Evolutionary conservation across 2,329 filamentous ascomycete genomes (phyloP), one percentile per base, ranked within the genome.

Genomic region (Simplicillium sp.): DNA sequence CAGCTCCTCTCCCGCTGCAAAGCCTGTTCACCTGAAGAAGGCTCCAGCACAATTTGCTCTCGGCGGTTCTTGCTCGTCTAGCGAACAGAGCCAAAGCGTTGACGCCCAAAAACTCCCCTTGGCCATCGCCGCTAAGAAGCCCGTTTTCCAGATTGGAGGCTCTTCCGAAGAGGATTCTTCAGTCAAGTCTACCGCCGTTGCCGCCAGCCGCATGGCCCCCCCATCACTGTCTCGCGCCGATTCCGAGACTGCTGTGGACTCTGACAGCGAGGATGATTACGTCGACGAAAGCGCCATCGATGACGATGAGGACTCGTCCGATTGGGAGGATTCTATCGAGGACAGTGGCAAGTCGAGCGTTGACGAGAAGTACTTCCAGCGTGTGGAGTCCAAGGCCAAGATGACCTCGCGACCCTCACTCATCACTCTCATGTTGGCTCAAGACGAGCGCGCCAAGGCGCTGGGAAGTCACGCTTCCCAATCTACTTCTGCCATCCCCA

Each of bases 381-480:
- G 92, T 8, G 88, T 97, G 37, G 87, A 95, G 59, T 96, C 89
- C 33, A 81, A 81, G 59, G 79, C 82, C 7, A 87, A 95, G 55
- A 71, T 97, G 18, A 82, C 84, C 3, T 94, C 90, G 2, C 80
- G 86, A 37, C 82, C 84, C 38, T 97, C 90, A 2, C 76, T 97
- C 33, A 82, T 98, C 49, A 96, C 89, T 1, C 80, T 90, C 39
- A 83, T 90, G 72, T 80, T 98, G 58, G 84, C 70, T 11, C 81
- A 94, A 56, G 82, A 78, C 48, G 82, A 86, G 59, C 82, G 84
- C 38, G 75, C 81, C 37, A 73, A 71, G 54, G 80, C 71, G 40
- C 73, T 90, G n/a, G 75, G 79, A 47, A 82, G 81, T 56, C 75
- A 73, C 39, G 82, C 81, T 17, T 64, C 82, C 63, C 65, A 84